Evolutionary conservation across 306 rosid species (phyloP), one percentile per base, ranked within the genome.

Genomic region (Castanea sativa): DNA sequence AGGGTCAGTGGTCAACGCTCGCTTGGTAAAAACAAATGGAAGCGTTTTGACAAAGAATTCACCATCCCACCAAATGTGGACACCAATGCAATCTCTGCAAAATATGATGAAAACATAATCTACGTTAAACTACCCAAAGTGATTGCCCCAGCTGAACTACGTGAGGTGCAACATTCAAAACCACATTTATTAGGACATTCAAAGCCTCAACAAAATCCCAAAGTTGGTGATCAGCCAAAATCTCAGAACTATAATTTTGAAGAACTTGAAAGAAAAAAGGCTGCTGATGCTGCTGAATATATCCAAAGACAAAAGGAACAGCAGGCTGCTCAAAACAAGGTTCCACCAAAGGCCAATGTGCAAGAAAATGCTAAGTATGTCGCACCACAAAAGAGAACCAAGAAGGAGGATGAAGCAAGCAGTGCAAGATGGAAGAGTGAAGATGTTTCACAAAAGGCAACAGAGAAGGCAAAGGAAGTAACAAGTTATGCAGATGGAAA

Each of bases 31-130:
- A 84, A 82, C 59, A 78, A 21, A 70, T 69, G 88, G 91, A 91
- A 86, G 57, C 92, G 92, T 45, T 91, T 90, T 67, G 4, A 14
- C 2, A 90, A 74, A 65, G 96, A 94, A 70, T 81, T 90, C 51
- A 19, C 84, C 1, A 38, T 94, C 69, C 76, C 90, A 32, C 5
- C 83, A 61, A 71, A 88, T 70, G 85, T 88, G 49, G 82, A 87
- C 78, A n/a, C 71, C 41, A 43, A 76, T 6, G 71, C 70, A 3
- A 83, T 91, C 76, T 19, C 60, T 23, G 97, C 96, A 3, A 92
- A 80, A n/a, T 89, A 84, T 77, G 92, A 89, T 21, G 80, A 43
- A 27, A 90, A 90, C 72, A 15, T 85, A 1, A 80, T 92, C 13
- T 33, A 80, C 18, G 59, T 90, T 80, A 91, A 73, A 65, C 74